phyloP scores from a whole-genome alignment of 148 eudicot genomes.

The Chenopodium formosanum region DNA sequence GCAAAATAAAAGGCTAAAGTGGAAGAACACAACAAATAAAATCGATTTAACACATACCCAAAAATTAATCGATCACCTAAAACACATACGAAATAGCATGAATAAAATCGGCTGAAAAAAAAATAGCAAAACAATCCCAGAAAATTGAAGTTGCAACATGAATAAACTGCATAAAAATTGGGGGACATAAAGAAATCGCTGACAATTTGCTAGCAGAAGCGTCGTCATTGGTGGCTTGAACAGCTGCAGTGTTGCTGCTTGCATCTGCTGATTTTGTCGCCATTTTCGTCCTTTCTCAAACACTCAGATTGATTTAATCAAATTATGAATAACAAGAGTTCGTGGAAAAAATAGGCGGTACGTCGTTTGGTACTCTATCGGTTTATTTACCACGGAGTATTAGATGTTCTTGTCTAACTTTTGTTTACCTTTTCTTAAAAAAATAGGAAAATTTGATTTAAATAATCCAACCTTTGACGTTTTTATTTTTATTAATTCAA shows the following conservation, averaged over 20 bases:
- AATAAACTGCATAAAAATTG: neutral
- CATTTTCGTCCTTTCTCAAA: slow-evolving; percentile 33
- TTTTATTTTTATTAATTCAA: too few relatives aligned
- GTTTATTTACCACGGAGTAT: too few relatives aligned
- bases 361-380: too few relatives aligned
- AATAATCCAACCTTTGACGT: too few relatives aligned
- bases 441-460: too few relatives aligned
- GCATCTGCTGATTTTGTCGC: slow-evolving; percentile 42
- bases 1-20: neutral
- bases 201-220: slow-evolving; percentile 96
- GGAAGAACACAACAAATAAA: neutral
- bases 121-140: neutral
- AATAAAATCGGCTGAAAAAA: neutral
- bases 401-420: too few relatives aligned
- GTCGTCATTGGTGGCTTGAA: slow-evolving; percentile 96
- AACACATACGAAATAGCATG: neutral
- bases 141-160: neutral
- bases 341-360: too few relatives aligned
- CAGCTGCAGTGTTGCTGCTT: slow-evolving; percentile 79
- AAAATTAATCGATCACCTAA: neutral
- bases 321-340: too few relatives aligned
- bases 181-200: neutral
- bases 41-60: neutral
- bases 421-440: too few relatives aligned
- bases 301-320: neutral